These are phyloP conservation scores for Coleophoma crateriformis DNA, from an alignment of 2,329 filamentous ascomycete genomes.

Conservation along the genomic window DNA sequence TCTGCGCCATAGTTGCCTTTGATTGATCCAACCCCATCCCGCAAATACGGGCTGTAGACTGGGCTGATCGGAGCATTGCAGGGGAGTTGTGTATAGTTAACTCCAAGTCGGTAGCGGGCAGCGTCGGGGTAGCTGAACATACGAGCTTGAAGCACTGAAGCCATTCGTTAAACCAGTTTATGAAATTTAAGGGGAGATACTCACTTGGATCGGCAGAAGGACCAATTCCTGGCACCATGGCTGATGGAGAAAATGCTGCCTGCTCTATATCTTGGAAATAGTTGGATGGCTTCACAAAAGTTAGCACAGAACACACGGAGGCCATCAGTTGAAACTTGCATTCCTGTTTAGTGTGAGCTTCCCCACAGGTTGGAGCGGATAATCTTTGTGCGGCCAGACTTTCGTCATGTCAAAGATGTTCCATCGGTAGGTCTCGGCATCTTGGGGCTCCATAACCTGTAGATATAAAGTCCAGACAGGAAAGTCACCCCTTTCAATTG, in stretches of 20 bases:
- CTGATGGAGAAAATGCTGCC: constrained; percentile 58
- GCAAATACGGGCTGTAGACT: constrained; percentile 31
- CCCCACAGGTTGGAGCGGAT: constrained; percentile 42
- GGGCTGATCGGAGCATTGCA: constrained; percentile 37
- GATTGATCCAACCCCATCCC: constrained; percentile 29
- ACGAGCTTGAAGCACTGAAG: constrained; percentile 39
- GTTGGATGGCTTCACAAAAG: constrained; percentile 31
- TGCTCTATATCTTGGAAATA: constrained; percentile 67
- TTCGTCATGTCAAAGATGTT: constrained; percentile 54
- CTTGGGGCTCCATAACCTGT: constrained; percentile 46
- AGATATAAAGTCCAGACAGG: constrained; percentile 47
- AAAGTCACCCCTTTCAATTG: constrained; percentile 38
- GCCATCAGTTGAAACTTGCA: too few relatives aligned
- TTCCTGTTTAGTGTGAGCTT: constrained; percentile 46
- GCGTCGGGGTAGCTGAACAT: constrained; percentile 51
- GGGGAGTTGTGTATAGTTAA: constrained; percentile 53
- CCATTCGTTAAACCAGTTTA: too few relatives aligned
- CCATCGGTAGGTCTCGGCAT: constrained; percentile 39
- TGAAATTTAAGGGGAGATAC: constrained; percentile 24
- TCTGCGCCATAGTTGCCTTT: constrained; percentile 39
- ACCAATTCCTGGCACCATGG: constrained; percentile 57
- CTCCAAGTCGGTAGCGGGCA: constrained; percentile 48
- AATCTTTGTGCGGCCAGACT: constrained; percentile 45
- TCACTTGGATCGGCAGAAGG: constrained; percentile 52
- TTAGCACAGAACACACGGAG: too few relatives aligned